Base-by-base conservation (phyloP, 2,329 filamentous ascomycete species). In the Cercospora nicotianae region DNA sequence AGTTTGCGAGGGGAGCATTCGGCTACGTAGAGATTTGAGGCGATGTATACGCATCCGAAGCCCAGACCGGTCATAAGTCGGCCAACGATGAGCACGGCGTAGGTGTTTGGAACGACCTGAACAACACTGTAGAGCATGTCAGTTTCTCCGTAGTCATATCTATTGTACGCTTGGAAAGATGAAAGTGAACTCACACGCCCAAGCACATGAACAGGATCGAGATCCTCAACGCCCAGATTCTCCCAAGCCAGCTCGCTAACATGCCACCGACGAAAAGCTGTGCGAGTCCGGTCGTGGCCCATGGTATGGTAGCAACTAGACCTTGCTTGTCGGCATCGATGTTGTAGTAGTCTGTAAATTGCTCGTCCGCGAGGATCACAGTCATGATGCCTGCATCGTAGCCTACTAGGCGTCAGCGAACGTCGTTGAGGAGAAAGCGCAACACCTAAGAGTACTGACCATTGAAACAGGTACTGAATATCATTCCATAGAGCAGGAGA, bases 321-420 rank as follows among this genome's bases (percentile, higher is more conserved):
- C 80, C 81, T n/a, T 75, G 75, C 39, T 72, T 74, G 23, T 75
- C 77, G 3, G 75, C 65, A 63, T 79, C 74, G 28, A 82, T 77
- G 33, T 74, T 68, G 73, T 82, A 82, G 68, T 82, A 82, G 3
- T 75, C 65, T 13, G 74, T 80, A 66, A 82, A 82, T 62, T 81
- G 79, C 20, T 80, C 72, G 65, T 82, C 81, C 3, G 80, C 80
- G 62, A 82, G 66, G 64, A 82, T 82, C 60, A 81, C 80, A 1
- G 80, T 81, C 79, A 81, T 81, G 64, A 82, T 81, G 6, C 78
- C 78, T 39, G 79, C 79, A 76, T 82, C 80, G 61, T 81, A 81
- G 2, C 70, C 69, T 70, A 23, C 9, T 16, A 1, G 5, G 10
- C 28, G 20, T 16, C 10, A 48, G n/a, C 18, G 3, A 7, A 48